Conservation (phyloP, 345 rosid species). For the Boechera divaricarpa region DNA sequence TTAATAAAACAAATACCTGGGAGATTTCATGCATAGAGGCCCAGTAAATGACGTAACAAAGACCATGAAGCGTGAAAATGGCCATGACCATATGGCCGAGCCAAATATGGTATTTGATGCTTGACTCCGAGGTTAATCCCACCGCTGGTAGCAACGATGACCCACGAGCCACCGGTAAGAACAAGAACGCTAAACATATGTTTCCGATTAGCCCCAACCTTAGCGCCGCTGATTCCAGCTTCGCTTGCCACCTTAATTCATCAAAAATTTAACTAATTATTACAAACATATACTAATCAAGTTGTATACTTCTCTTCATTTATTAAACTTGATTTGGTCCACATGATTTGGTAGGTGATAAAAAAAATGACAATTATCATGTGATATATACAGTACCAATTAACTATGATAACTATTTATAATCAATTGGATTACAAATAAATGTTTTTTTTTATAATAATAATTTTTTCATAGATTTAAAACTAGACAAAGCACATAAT, state of each 20-base stretch:
- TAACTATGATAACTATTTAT: not conserved
- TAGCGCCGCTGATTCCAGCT: slow-evolving; percentile 46
- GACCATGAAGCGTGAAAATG: slow-evolving; percentile 69
- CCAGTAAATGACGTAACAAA: slow-evolving; percentile 61
- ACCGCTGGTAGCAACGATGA: slow-evolving; percentile 71
- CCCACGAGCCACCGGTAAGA: slow-evolving; percentile 84
- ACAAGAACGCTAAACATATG: slow-evolving; percentile 64
- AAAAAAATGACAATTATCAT: not conserved
- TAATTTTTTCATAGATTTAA: too few species aligned
- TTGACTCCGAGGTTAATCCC: slow-evolving; percentile 76
- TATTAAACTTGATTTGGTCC: not conserved
- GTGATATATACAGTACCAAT: not conserved
- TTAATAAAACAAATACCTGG: slow-evolving; percentile 49
- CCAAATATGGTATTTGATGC: slow-evolving; percentile 96
- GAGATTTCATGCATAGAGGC: slow-evolving; percentile 43
- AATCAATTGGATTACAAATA: not conserved
- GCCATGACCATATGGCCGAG: slow-evolving; percentile 74
- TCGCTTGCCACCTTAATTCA: slow-evolving; percentile 63
- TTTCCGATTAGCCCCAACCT: slow-evolving; percentile 67
- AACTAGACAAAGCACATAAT: too few species aligned
- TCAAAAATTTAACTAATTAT: not conserved
- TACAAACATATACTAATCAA: not conserved
- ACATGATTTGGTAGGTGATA: not conserved
- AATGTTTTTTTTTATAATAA: too few species aligned
- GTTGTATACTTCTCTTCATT: not conserved